Base-by-base conservation (phyloP, 495 filamentous ascomycete species). In the Trichodelitschia bisporula region DNA sequence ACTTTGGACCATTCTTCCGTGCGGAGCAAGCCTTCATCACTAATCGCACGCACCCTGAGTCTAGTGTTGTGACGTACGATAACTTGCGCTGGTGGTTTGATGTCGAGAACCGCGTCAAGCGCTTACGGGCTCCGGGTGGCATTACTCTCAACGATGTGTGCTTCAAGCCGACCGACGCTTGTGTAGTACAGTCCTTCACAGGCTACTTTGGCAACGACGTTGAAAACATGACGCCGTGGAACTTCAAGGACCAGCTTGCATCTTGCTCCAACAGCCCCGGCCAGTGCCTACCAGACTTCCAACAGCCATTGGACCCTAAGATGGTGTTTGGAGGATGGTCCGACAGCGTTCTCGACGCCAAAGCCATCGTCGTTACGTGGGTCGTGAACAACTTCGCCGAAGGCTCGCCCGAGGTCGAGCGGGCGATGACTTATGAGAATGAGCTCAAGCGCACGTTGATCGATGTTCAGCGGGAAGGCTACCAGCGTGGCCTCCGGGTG, bases 1-100 rank as follows among this genome's bases (percentile, higher is more conserved):
- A 77, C 34, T 97, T 97, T 45, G 89, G 83, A 1, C 78, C 89
- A 1, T 97, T 97, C 47, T 95, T 77, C 47, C 78, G 86, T 11
- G 73, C 83, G 2, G 76, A 97, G 47, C 84, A 95, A 50, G 69
- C 72, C 1, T 95, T 95, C 46, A 46, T 97, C 20, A 77, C 95
- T 33, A 97, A 95, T 39, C 80, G 92, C 41, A 79, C 67, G 4
- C 71, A 72, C 1, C 77, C 77, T 2, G n/a, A n/a, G n/a, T n/a
- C n/a, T n/a, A n/a, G n/a, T n/a, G 74, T 93, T 11, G 46, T 97
- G 31, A 75, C 67, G 46, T 86, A 84, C 36, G 74, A 92, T 3
- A 93, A 76, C 0, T 55, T 97, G 10, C 53, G 53, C 4, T 97
- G 86, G 86, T 95, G 84, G 86, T 78, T 86, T 43, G 79, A 71